Conservation (phyloP, 441 rosid species). For the Euphorbia schlechtendalii region DNA sequence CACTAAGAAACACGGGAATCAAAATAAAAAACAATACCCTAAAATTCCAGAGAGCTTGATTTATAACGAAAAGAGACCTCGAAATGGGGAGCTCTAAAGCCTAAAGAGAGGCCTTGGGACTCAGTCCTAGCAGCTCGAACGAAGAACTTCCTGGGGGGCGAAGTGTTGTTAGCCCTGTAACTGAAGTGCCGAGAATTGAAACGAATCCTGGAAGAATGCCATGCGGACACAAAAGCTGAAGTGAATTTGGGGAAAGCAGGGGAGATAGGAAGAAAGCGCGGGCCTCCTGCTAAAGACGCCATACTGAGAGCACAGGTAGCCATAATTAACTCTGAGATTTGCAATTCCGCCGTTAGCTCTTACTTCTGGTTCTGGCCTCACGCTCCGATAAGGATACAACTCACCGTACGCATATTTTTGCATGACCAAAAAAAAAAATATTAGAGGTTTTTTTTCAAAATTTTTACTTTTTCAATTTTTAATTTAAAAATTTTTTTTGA, state of each 20-base stretch:
- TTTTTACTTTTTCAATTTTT: too few relatives aligned
- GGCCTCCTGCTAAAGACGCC: constrained; percentile 16
- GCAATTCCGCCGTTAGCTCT: background rate
- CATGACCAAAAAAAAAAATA: too few relatives aligned
- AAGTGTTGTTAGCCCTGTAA: constrained; percentile 11
- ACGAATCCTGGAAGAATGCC: constrained; percentile 22
- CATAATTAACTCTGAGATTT: background rate
- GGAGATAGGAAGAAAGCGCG: constrained; percentile 14
- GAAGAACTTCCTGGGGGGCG: constrained; percentile 26
- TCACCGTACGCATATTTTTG: too few relatives aligned
- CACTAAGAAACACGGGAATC: background rate
- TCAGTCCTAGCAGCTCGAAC: constrained; percentile 62
- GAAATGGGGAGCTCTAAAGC: constrained; percentile 60
- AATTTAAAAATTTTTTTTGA: too few relatives aligned
- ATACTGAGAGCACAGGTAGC: constrained; percentile 14
- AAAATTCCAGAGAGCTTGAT: background rate
- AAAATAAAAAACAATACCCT: background rate
- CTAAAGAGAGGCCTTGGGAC: constrained; percentile 51
- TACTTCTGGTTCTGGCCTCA: background rate
- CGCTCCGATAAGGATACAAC: too few relatives aligned
- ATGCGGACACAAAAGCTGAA: constrained; percentile 18
- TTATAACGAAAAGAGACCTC: background rate
- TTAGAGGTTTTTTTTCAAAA: too few relatives aligned
- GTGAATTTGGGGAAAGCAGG: constrained; percentile 12
- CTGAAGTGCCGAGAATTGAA: constrained; percentile 26